Conservation (phyloP, 768 basidiomycete genomes). For the Lactifluus piperatus region DNA sequence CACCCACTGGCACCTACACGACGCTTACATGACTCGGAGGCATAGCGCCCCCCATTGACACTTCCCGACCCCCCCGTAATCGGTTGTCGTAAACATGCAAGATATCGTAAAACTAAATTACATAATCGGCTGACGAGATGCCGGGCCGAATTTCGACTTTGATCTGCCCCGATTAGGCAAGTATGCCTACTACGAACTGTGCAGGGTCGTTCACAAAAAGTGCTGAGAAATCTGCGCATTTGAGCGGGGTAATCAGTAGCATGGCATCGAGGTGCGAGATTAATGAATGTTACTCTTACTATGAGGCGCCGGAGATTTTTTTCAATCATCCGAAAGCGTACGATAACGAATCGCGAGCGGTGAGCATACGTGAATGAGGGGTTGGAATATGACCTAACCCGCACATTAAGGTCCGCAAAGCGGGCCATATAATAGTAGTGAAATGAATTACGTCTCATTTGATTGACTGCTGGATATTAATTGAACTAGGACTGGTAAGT, state of each 20-base stretch:
- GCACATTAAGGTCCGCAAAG: not conserved
- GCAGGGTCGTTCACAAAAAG: not conserved
- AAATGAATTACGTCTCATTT: not conserved
- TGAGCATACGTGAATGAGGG: too few species aligned
- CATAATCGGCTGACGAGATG: not conserved
- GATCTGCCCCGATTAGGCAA: not conserved
- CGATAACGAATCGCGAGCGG: not conserved
- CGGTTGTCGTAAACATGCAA: not conserved
- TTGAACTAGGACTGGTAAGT: not conserved
- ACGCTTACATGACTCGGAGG: not conserved
- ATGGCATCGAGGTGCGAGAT: not conserved
- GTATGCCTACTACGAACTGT: not conserved
- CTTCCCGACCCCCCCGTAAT: not conserved
- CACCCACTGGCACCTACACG: not conserved
- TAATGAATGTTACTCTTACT: not conserved
- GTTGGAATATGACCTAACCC: conserved; percentile 2
- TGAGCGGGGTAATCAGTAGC: too few species aligned
- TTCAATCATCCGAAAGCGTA: not conserved
- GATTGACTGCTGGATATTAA: not conserved
- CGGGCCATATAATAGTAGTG: not conserved
- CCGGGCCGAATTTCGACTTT: not conserved
- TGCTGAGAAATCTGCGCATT: not conserved
- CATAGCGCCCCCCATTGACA: not conserved
- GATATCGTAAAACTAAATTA: not conserved
- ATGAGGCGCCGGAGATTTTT: not conserved